Evolutionary conservation across 2,329 filamentous ascomycete genomes (phyloP).

Genomic region (Hymenoscyphus fraxineus): DNA sequence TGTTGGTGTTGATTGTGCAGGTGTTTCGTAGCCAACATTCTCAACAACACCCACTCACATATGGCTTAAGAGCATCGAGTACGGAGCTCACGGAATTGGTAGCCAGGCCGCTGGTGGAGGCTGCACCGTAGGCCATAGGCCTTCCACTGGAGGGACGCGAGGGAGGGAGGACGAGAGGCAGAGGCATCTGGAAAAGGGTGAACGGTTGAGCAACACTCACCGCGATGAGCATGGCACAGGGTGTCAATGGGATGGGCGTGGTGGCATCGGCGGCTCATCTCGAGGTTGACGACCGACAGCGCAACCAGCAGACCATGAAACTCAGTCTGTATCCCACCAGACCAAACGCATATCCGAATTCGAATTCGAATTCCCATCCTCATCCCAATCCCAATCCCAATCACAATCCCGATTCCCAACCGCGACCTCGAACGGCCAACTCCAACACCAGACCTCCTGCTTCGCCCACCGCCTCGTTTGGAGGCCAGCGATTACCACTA

Average conservation of each 20-base stretch:
- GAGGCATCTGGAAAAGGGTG: no score
- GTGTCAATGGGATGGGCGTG: slow-evolving; percentile 19
- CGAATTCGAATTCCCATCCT: no score
- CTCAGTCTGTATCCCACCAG: slow-evolving; percentile 29
- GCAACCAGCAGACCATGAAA: slow-evolving; percentile 26
- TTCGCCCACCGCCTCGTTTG: slow-evolving; percentile 5
- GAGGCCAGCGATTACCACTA: not conserved
- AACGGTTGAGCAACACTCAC: no score
- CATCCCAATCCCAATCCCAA: no score
- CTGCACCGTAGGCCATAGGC: not conserved
- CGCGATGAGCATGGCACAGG: slow-evolving; percentile 27
- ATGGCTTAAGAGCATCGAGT: slow-evolving; percentile 4
- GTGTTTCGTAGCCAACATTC: slow-evolving; percentile 1
- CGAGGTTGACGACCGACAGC: slow-evolving; percentile 23
- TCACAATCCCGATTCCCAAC: not conserved
- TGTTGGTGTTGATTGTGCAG: not conserved
- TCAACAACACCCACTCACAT: slow-evolving; percentile 4
- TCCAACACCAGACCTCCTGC: not conserved
- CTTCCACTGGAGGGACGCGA: not conserved
- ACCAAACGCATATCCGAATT: not conserved
- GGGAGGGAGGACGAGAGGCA: slow-evolving; percentile 6
- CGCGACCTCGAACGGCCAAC: slow-evolving; percentile 23
- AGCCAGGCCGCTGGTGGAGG: slow-evolving; percentile 4
- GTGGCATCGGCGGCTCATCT: slow-evolving; percentile 14
- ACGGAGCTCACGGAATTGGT: slow-evolving; percentile 7